phyloP scores from a whole-genome alignment of 2,329 filamentous ascomycete genomes.

The Pseudogymnoascus destructans region DNA sequence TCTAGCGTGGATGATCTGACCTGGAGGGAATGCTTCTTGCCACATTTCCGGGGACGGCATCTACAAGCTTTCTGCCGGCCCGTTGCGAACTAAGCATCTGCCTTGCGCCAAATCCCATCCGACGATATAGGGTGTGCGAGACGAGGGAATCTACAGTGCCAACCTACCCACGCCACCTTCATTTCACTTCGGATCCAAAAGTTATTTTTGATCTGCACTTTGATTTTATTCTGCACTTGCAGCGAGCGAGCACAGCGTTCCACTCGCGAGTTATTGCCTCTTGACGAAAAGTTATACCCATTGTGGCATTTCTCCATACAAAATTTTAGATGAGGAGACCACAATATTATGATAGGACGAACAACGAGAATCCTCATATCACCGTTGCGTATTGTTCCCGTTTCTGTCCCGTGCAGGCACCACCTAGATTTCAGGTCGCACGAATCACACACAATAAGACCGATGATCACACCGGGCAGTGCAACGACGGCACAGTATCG shows the following conservation, averaged over 20 bases:
- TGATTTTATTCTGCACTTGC: not conserved
- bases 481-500: not conserved
- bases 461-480: not conserved
- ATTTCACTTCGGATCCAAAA: not conserved
- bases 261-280: not conserved
- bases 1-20: slow-evolving; percentile 19
- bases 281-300: slow-evolving; percentile 5
- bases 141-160: not conserved
- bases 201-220: not conserved
- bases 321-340: not conserved
- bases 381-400: not conserved
- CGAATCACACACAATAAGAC: not conserved
- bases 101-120: not conserved
- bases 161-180: not conserved
- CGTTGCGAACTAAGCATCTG: not conserved
- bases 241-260: not conserved
- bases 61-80: slow-evolving; percentile 18
- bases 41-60: slow-evolving; percentile 17
- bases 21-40: slow-evolving; percentile 23
- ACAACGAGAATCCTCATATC: not conserved
- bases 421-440: not conserved
- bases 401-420: not conserved
- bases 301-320: not conserved
- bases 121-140: not conserved
- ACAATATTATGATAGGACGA: not conserved